Conservation (phyloP, 2,329 filamentous ascomycete species). For the Fusarium tjaetaba region DNA sequence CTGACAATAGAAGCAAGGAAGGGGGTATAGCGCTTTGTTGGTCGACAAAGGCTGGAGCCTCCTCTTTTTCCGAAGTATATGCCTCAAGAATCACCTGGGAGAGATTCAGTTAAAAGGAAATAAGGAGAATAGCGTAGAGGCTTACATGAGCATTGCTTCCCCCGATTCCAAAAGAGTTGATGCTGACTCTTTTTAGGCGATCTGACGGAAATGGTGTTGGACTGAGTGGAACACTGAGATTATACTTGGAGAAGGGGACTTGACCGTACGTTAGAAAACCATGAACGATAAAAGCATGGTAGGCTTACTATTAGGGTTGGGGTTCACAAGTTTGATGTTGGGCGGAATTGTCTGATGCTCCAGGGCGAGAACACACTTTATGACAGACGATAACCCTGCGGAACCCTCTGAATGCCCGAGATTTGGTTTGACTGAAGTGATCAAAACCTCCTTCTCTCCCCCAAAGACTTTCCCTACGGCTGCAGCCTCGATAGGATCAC, state of each 20-base stretch:
- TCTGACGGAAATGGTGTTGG: conserved; percentile 18
- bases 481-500: conserved; percentile 26
- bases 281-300: rapidly evolving
- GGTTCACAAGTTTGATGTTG: conserved; percentile 34
- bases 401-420: conserved; percentile 46
- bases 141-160: conserved; percentile 41
- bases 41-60: background rate
- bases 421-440: conserved; percentile 52
- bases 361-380: conserved; percentile 41
- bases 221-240: conserved; percentile 17
- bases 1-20: conserved; percentile 31
- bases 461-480: conserved; percentile 13
- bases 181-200: conserved; percentile 16
- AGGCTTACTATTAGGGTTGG: conserved; percentile 37
- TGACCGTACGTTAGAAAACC: rapidly evolving
- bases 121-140: too few relatives aligned
- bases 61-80: background rate
- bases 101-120: too few relatives aligned
- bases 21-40: background rate
- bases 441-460: background rate
- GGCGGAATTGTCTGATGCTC: conserved; percentile 39
- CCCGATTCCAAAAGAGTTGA: conserved; percentile 46
- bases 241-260: background rate
- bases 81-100: conserved; percentile 34
- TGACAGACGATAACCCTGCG: conserved; percentile 38